Evolutionary conservation across 768 basidiomycete species (phyloP).

Genomic region (Wakefieldia striispora): DNA sequence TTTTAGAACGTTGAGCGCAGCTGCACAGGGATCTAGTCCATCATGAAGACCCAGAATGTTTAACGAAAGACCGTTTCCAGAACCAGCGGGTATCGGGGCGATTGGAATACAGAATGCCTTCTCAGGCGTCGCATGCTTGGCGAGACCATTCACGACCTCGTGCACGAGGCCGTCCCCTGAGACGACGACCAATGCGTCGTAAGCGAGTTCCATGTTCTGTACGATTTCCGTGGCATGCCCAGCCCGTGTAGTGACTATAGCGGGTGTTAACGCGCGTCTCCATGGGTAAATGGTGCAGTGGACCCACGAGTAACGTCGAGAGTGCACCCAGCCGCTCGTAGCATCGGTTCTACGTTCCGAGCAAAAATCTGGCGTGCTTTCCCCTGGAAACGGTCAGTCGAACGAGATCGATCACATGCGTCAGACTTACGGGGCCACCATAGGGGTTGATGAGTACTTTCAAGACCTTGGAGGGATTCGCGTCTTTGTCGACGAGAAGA

Average conservation of each 20-base stretch:
- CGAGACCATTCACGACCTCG: conserved; percentile 82
- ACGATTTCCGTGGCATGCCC: conserved; percentile 69
- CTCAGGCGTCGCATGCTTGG: conserved; percentile 56
- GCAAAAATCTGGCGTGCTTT: conserved; percentile 54
- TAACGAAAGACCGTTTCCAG: conserved; percentile 73
- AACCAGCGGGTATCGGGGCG: conserved; percentile 78
- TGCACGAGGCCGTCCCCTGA: conserved; percentile 86
- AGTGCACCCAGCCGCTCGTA: conserved; percentile 62
- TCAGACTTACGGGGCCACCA: conserved; percentile 64
- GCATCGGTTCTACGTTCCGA: conserved; percentile 66
- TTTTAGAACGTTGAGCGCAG: conserved; percentile 78
- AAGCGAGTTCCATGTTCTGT: conserved; percentile 52
- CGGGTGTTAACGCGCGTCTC: background rate
- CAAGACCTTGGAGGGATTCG: conserved; percentile 54
- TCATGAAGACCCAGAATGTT: conserved; percentile 70
- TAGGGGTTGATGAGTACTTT: conserved; percentile 77
- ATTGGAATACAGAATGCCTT: conserved; percentile 68
- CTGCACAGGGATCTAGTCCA: conserved; percentile 68
- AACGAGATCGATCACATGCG: background rate
- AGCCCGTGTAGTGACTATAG: conserved; percentile 56
- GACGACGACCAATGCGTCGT: conserved; percentile 70
- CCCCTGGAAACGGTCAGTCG: conserved; percentile 43
- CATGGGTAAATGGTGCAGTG: background rate
- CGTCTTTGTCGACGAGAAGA: conserved; percentile 33
- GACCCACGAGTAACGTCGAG: conserved; percentile 62